Conservation (phyloP, 129 eudicot species). For the Arctium minus region DNA sequence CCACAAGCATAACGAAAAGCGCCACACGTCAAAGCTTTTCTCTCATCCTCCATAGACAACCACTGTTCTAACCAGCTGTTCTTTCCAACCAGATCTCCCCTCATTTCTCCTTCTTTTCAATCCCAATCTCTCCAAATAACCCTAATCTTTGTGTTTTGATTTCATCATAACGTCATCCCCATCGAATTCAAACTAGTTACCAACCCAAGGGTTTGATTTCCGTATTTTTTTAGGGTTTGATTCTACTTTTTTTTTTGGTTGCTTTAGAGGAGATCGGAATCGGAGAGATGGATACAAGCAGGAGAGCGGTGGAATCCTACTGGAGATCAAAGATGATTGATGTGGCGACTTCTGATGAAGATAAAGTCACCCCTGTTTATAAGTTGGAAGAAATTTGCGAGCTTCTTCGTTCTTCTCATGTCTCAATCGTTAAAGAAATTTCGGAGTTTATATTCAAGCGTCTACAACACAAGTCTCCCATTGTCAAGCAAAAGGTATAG, state of each 20-base stretch:
- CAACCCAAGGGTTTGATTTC: background rate
- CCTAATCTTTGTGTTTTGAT: background rate
- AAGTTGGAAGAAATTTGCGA: constrained; percentile 92
- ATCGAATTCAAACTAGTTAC: background rate
- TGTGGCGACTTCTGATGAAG: constrained; percentile 85
- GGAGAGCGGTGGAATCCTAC: constrained; percentile 98
- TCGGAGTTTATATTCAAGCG: constrained; percentile 73
- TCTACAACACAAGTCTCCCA: constrained; percentile 84
- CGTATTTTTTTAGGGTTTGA: background rate
- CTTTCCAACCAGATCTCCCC: background rate
- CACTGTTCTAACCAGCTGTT: background rate
- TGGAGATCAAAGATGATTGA: constrained; percentile 94
- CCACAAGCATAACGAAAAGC: background rate
- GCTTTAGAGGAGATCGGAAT: constrained; percentile 7
- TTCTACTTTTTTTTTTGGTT: background rate
- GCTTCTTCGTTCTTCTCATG: constrained; percentile 78
- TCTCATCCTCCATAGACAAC: constrained; percentile 2
- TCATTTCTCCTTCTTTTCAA: background rate
- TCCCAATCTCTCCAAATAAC: background rate
- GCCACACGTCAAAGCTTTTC: background rate
- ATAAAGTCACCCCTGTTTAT: constrained; percentile 91
- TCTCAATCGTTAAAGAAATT: constrained; percentile 70
- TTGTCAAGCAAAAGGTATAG: constrained; percentile 82
- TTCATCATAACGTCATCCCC: background rate
- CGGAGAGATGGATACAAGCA: constrained; percentile 77